phyloP scores from a whole-genome alignment of 441 rosid species.

The Euphorbia schlechtendalii region DNA sequence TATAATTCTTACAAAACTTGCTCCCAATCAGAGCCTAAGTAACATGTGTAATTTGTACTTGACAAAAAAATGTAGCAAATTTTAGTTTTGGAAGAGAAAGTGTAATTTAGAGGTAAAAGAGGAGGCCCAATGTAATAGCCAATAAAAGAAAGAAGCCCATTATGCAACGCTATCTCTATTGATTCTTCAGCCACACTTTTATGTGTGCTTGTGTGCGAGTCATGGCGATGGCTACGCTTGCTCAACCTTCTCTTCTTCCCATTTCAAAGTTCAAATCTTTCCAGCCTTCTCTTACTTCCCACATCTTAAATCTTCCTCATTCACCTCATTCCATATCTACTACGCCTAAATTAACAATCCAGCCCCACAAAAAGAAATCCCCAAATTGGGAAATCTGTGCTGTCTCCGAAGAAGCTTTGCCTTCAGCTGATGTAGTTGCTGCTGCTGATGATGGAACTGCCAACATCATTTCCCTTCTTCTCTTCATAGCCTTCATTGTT shows the following conservation, averaged over 20 bases:
- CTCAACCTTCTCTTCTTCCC: constrained; percentile 17
- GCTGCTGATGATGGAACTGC: constrained; percentile 42
- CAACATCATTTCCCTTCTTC: constrained; percentile 43
- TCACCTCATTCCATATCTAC: constrained; percentile 23
- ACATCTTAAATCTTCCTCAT: constrained; percentile 9
- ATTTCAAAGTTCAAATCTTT: constrained; percentile 26
- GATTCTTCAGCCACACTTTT: no score
- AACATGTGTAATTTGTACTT: no score
- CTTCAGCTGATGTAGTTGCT: constrained; percentile 33
- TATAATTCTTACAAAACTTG: no score
- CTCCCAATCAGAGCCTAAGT: no score
- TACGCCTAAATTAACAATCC: constrained; percentile 19
- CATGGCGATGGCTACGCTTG: constrained; percentile 27
- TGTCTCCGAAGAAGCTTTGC: constrained; percentile 35
- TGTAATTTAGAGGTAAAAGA: no score
- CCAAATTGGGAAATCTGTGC: constrained; percentile 41
- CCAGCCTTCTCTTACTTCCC: constrained; percentile 18
- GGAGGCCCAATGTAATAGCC: no score
- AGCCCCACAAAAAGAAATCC: constrained; percentile 4
- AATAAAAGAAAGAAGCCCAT: no score
- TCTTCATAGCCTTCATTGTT: constrained; percentile 53
- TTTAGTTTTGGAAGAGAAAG: no score
- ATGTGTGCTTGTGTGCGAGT: no score
- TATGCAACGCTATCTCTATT: no score
- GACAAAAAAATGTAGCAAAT: no score